These are phyloP conservation scores for Clarireedia homoeocarpa DNA, from an alignment of 2,329 filamentous ascomycete genomes.

Conservation along the genomic window DNA sequence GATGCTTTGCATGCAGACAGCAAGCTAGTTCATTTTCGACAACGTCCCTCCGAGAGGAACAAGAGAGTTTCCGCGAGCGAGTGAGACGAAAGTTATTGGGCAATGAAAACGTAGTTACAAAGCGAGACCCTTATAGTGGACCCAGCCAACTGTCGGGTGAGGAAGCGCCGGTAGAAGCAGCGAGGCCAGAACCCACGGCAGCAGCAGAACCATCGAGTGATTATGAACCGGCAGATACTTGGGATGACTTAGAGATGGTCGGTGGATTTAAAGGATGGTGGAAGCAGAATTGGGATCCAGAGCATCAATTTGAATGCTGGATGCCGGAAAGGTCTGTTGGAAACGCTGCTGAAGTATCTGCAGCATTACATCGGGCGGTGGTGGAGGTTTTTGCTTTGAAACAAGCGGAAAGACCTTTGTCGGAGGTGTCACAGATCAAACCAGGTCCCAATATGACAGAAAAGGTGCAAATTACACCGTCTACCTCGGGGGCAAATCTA, in stretches of 20 bases:
- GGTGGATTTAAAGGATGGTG: constrained; percentile 40
- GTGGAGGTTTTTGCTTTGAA: constrained; percentile 47
- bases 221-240: constrained; percentile 40
- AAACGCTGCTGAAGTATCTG: constrained; percentile 31
- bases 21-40: constrained; percentile 26
- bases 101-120: constrained; percentile 37
- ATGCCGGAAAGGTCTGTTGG: constrained; percentile 30
- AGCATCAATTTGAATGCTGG: constrained; percentile 36
- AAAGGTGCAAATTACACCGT: constrained; percentile 23
- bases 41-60: constrained; percentile 13
- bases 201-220: constrained; percentile 14
- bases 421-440: constrained; percentile 14
- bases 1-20: constrained; percentile 24
- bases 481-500: constrained; percentile 17
- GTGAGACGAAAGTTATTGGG: constrained; percentile 42
- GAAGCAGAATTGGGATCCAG: constrained; percentile 30
- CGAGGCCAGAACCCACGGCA: constrained; percentile 7
- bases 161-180: constrained; percentile 14
- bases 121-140: constrained; percentile 38
- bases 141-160: constrained; percentile 20
- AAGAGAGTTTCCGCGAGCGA: constrained; percentile 34
- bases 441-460: constrained; percentile 16
- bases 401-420: constrained; percentile 32
- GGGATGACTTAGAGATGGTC: constrained; percentile 46
- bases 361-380: constrained; percentile 45